phyloP scores from a whole-genome alignment of 768 basidiomycete species.

The Boletus reticuloceps region DNA sequence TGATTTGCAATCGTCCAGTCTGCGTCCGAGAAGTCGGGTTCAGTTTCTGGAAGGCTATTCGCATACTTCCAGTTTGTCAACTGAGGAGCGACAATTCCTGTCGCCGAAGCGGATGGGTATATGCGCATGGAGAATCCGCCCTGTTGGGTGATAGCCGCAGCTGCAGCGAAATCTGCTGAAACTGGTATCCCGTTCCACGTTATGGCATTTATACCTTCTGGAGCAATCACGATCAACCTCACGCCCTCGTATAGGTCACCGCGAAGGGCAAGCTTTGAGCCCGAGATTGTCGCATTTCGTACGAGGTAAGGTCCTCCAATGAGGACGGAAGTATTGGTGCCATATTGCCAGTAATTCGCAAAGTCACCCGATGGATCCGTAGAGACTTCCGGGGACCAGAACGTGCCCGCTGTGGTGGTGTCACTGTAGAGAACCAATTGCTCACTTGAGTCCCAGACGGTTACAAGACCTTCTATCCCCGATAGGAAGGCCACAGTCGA shows the following conservation, averaged over 20 bases:
- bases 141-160: slow-evolving; percentile 25
- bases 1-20: slow-evolving; percentile 67
- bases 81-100: slow-evolving; percentile 41
- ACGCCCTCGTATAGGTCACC: slow-evolving; percentile 68
- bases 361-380: slow-evolving; percentile 38
- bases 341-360: slow-evolving; percentile 67
- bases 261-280: slow-evolving; percentile 51
- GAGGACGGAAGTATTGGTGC: slow-evolving; percentile 66
- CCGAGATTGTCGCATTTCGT: slow-evolving; percentile 48
- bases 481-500: slow-evolving; percentile 54
- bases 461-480: slow-evolving; percentile 56
- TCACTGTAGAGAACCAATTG: slow-evolving; percentile 73
- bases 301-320: slow-evolving; percentile 67
- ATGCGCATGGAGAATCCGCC: slow-evolving; percentile 54
- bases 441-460: slow-evolving; percentile 62
- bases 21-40: slow-evolving; percentile 54
- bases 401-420: slow-evolving; percentile 60
- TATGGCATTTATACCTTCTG: slow-evolving; percentile 47
- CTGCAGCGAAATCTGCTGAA: slow-evolving; percentile 34
- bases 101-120: slow-evolving; percentile 26
- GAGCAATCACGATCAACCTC: slow-evolving; percentile 62
- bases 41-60: slow-evolving; percentile 74
- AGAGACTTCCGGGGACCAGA: slow-evolving; percentile 73
- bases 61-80: slow-evolving; percentile 71
- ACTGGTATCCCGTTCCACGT: slow-evolving; percentile 70